Base-by-base conservation (phyloP, 306 rosid species). In the Crotalaria pallida region DNA sequence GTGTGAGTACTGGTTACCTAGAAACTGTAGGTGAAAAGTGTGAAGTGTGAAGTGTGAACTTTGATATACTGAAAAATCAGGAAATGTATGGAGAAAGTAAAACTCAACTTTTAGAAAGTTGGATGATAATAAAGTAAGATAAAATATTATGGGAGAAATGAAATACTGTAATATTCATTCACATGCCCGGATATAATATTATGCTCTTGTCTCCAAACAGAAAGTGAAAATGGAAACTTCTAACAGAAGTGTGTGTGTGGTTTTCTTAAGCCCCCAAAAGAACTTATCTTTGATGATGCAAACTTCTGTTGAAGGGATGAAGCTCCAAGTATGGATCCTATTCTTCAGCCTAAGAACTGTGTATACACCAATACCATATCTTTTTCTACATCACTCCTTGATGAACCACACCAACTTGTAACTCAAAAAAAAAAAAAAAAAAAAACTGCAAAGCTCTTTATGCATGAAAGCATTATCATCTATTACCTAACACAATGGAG, bases 201-300 rank as follows among this genome's bases (percentile, higher is more conserved):
- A 59, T 66, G 52, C 44, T 49, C 22, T 45, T 55, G 29, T 7
- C 3, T 50, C 24, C 69, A 72, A 65, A 58, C 74, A 72, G 44
- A 75, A 75, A 73, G 45, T 34, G 84, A 68, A 82, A 75, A 24
- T 7, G 27, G 48, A 47, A 40, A 48, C 65, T 44, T 65, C 43
- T 36, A 17, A 56, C 16, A 66, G 10, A 26, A 17, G 8, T 18
- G 21, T 41, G 23, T 13, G 38, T 18, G 17, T 17, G 27, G 34
- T 57, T 26, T 66, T 5, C 48, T 51, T 21, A 31, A 67, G 29
- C 51, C 36, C 21, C 13, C 33, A 5, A 31, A 18, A 34, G 18
- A 19, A 36, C 10, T 12, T 11, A 12, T 40, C 13, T 62, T 27
- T 45, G 6, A 68, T 18, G 34, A 67, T 49, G 51, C 62, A 68